Conservation (phyloP, 73 alveolate species). For the Breviolum minutum region DNA sequence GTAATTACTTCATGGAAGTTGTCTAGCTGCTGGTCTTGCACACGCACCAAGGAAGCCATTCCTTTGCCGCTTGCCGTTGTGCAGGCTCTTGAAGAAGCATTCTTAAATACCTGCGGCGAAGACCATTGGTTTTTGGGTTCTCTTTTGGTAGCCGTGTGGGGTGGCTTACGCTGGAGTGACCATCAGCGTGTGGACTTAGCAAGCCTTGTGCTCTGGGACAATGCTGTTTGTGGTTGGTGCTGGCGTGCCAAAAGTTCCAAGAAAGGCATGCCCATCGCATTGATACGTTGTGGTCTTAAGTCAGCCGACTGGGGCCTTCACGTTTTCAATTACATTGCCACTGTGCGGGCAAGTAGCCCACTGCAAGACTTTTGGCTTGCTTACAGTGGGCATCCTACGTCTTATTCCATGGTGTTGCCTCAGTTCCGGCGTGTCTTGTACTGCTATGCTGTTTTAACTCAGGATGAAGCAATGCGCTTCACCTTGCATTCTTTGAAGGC, state of each 20-base stretch:
- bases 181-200: background rate
- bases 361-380: background rate
- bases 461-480: background rate
- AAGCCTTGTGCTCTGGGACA: background rate
- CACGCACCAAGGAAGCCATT: background rate
- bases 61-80: conserved; percentile 23
- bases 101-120: background rate
- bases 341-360: background rate
- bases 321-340: background rate
- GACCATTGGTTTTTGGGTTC: background rate
- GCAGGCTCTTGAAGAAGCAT: background rate
- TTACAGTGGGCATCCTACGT: background rate
- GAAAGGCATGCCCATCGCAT: conserved; percentile 15
- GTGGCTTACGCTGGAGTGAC: background rate
- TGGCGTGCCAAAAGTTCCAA: conserved; percentile 8
- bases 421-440: background rate
- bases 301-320: background rate
- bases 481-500: background rate
- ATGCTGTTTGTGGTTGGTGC: background rate
- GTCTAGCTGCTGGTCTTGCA: background rate
- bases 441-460: background rate
- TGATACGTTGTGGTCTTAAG: background rate
- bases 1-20: background rate
- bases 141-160: conserved; percentile 18
- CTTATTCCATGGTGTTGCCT: background rate